Conservation (phyloP, 2,329 filamentous ascomycete species). For the Orbilia javanica region DNA sequence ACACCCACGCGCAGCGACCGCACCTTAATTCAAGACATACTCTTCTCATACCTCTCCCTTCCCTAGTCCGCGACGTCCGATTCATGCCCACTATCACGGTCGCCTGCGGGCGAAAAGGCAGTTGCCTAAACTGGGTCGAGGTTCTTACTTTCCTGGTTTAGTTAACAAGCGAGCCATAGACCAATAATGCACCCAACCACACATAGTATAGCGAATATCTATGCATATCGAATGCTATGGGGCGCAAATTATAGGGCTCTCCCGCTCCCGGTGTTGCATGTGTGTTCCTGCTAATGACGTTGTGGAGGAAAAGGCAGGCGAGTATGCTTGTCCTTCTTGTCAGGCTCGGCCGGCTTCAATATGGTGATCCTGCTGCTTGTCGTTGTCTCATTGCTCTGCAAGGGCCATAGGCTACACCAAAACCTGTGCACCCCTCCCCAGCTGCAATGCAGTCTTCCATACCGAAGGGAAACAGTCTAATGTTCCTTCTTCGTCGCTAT, state of each 20-base stretch:
- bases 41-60: constrained; percentile 22
- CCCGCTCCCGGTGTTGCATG: constrained; percentile 39
- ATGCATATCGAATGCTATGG: constrained; percentile 9
- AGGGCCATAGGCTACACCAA: constrained; percentile 30
- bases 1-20: constrained; percentile 39
- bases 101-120: constrained; percentile 24
- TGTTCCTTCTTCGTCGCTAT: neutral
- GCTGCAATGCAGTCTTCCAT: constrained; percentile 4
- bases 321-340: constrained; percentile 32
- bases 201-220: neutral
- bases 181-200: constrained; percentile 34
- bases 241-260: constrained; percentile 19
- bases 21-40: constrained; percentile 38
- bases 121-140: constrained; percentile 51
- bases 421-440: neutral
- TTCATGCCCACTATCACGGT: constrained; percentile 41
- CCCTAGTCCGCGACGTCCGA: constrained; percentile 27
- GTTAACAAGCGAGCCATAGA: constrained; percentile 38
- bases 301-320: constrained; percentile 48
- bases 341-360: constrained; percentile 17
- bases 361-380: constrained; percentile 31
- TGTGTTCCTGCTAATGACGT: constrained; percentile 34
- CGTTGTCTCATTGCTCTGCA: constrained; percentile 18
- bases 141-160: constrained; percentile 49
- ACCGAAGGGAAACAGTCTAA: constrained; percentile 1